These are phyloP conservation scores for Dipodascus albidus DNA, from an alignment of 805 yeast species.

Conservation along the genomic window DNA sequence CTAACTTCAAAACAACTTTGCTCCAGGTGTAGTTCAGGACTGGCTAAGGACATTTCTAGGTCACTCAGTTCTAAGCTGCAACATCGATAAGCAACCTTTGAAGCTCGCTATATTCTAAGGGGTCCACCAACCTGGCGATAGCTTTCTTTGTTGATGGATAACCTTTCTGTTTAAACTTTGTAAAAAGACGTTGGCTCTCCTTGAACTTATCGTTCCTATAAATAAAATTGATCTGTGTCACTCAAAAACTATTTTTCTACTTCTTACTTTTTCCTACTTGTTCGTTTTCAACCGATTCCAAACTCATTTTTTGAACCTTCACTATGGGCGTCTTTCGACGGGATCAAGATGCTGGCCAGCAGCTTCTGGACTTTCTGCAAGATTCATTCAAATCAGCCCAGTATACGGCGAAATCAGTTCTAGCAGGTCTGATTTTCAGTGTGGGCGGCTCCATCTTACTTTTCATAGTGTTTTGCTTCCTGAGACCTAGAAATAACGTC, in stretches of 20 bases:
- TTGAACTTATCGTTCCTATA: background rate
- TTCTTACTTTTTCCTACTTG: background rate
- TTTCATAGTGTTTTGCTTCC: slow-evolving; percentile 18
- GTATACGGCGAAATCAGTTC: slow-evolving; percentile 21
- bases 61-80: too few species aligned
- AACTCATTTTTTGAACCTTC: background rate
- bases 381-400: background rate
- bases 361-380: background rate
- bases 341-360: background rate
- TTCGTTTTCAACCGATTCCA: background rate
- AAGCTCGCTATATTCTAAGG: too few species aligned
- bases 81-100: too few species aligned
- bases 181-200: too few species aligned
- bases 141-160: too few species aligned
- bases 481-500: slow-evolving; percentile 22
- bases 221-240: background rate
- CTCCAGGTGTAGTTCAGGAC: too few species aligned
- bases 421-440: slow-evolving; percentile 26
- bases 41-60: too few species aligned
- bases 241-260: background rate
- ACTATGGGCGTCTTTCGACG: background rate
- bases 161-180: too few species aligned
- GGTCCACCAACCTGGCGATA: too few species aligned
- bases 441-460: slow-evolving; percentile 23
- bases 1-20: too few species aligned